A percentile compares a stretch with the other conserved stretches of the same genome.
These are phyloP conservation scores for Pezicula rhizophila DNA, from an alignment of 2,329 filamentous ascomycete genomes.

Conservation along the genomic window DNA sequence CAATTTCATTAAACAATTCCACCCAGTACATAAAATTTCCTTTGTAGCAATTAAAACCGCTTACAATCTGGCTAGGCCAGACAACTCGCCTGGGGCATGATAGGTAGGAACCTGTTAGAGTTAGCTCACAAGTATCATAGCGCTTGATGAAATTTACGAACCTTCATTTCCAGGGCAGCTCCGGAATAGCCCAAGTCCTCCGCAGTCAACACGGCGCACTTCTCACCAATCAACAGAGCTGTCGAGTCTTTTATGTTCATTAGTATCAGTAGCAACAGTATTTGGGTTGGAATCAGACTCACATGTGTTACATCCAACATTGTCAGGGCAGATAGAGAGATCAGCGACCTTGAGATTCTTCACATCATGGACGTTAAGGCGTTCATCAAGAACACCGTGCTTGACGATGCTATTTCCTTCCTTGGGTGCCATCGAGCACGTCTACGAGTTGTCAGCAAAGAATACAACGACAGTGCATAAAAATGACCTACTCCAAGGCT, in stretches of 20 bases:
- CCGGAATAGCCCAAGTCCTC: slow-evolving; percentile 73
- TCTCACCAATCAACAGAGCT: slow-evolving; percentile 70
- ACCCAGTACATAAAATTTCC: too few relatives aligned
- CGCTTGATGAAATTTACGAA: slow-evolving; percentile 17
- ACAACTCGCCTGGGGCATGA: slow-evolving; percentile 45
- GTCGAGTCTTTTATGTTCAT: slow-evolving; percentile 50
- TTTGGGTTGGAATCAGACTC: slow-evolving; percentile 6
- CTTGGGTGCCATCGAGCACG: slow-evolving; percentile 70
- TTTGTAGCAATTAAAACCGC: background rate
- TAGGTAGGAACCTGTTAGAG: slow-evolving; percentile 44
- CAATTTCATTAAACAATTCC: too few relatives aligned
- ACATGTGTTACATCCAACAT: slow-evolving; percentile 64
- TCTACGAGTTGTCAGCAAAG: slow-evolving; percentile 30
- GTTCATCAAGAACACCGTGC: slow-evolving; percentile 71
- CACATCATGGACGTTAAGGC: slow-evolving; percentile 72
- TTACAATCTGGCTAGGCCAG: slow-evolving; percentile 17
- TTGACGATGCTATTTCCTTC: slow-evolving; percentile 77
- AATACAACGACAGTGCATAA: background rate
- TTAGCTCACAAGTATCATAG: background rate
- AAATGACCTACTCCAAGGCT: slow-evolving; percentile 40
- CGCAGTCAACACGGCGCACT: slow-evolving; percentile 61
- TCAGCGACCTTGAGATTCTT: slow-evolving; percentile 74
- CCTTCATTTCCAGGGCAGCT: slow-evolving; percentile 70
- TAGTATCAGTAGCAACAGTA: slow-evolving; percentile 6
- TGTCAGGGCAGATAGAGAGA: slow-evolving; percentile 71